Conservation (phyloP, 2,329 filamentous ascomycete species). For the Exophiala dermatitidis region DNA sequence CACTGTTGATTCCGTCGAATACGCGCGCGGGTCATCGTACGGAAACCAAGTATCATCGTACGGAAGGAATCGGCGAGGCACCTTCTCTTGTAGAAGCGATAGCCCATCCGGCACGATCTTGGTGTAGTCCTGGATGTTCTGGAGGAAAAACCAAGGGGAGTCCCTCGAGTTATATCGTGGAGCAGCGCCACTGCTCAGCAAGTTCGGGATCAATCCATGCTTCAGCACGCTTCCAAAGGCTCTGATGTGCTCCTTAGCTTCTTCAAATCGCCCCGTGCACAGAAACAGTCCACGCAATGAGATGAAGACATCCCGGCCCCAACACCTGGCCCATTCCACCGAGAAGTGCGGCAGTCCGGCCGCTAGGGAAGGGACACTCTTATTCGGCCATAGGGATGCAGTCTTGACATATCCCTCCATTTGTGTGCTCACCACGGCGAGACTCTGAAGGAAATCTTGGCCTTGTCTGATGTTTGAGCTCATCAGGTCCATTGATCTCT, state of each 20-base stretch:
- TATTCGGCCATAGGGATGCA: slow-evolving; percentile 80
- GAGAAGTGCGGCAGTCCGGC: slow-evolving; percentile 92
- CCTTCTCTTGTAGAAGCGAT: slow-evolving; percentile 64
- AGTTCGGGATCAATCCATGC: slow-evolving; percentile 96
- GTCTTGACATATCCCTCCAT: slow-evolving; percentile 84
- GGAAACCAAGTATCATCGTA: slow-evolving; percentile 95
- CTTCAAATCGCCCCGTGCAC: slow-evolving; percentile 76
- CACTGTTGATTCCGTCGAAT: slow-evolving; percentile 74
- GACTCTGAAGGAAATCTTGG: slow-evolving; percentile 79
- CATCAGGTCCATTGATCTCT: slow-evolving; percentile 72
- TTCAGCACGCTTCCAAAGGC: slow-evolving; percentile 95
- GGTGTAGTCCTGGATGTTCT: slow-evolving; percentile 89
- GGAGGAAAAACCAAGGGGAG: slow-evolving; percentile 96
- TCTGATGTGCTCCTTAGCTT: slow-evolving; percentile 87
- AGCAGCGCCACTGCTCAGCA: slow-evolving; percentile 74
- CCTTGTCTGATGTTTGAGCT: slow-evolving; percentile 67
- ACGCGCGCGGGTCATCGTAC: slow-evolving; percentile 71
- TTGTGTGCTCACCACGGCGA: slow-evolving; percentile 87
- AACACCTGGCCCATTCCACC: slow-evolving; percentile 88
- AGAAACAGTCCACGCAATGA: slow-evolving; percentile 86
- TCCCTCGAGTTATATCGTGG: slow-evolving; percentile 94
- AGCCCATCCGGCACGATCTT: slow-evolving; percentile 71
- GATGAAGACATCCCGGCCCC: slow-evolving; percentile 96
- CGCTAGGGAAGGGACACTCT: slow-evolving; percentile 76
- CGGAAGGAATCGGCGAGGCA: slow-evolving; percentile 79